phyloP scores from a whole-genome alignment of 179 eudicot species.

The Kewa caespitosa region DNA sequence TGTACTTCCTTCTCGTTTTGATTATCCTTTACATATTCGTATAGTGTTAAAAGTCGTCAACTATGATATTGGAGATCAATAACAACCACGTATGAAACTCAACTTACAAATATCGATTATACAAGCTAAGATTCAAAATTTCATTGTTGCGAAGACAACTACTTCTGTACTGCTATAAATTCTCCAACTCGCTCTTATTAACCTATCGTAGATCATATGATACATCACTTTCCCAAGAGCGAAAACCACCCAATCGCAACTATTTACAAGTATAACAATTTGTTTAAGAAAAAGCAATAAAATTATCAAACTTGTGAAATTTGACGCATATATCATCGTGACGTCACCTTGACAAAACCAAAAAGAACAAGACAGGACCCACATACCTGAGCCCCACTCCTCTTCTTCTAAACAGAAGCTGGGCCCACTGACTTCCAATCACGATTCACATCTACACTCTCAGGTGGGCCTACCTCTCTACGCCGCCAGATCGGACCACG shows the following conservation, averaged over 20 bases:
- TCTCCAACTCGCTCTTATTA: too few relatives aligned
- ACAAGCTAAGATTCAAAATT: too few relatives aligned
- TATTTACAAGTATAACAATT: not conserved
- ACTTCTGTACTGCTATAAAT: too few relatives aligned
- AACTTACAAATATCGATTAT: too few relatives aligned
- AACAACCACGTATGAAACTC: too few relatives aligned
- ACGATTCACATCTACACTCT: slow-evolving; percentile 16
- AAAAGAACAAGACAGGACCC: slow-evolving; percentile 21
- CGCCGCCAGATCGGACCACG: slow-evolving; percentile 26
- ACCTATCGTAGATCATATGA: not conserved
- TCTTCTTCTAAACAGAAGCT: slow-evolving; percentile 20
- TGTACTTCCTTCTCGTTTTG: too few relatives aligned
- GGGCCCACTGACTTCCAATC: slow-evolving; percentile 32
- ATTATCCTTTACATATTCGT: too few relatives aligned
- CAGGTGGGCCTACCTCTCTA: slow-evolving; percentile 20
- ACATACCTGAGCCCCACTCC: slow-evolving; percentile 12
- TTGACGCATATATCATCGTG: slow-evolving; percentile 9
- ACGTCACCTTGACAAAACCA: not conserved
- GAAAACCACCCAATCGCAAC: slow-evolving; percentile 4
- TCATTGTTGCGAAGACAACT: too few relatives aligned
- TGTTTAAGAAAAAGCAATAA: not conserved
- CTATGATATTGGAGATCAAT: too few relatives aligned
- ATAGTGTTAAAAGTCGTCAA: too few relatives aligned
- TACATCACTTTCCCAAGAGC: not conserved
- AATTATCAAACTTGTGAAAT: slow-evolving; percentile 11